phyloP scores from a whole-genome alignment of 1,139 yeast species.

The Suhomyces anneliseae region DNA sequence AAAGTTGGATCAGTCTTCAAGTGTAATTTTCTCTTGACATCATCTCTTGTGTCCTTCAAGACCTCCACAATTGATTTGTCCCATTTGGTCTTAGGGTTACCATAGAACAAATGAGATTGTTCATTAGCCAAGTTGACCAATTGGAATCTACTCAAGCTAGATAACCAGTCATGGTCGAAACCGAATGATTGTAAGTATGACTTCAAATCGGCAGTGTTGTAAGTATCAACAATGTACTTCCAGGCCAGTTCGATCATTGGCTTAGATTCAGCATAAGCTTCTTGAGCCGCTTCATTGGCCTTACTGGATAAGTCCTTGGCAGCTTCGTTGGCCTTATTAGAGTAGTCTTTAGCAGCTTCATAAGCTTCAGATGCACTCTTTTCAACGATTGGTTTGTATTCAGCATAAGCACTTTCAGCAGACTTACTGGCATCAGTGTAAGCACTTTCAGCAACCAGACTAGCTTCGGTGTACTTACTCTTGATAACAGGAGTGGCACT shows the following conservation, averaged over 20 bases:
- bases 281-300: constrained; percentile 7
- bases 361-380: constrained; percentile 1
- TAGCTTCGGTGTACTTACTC: constrained; percentile 6
- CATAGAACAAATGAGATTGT: constrained; percentile 27
- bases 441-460: constrained; percentile 8
- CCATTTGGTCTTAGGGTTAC: constrained; percentile 21
- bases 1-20: constrained; percentile 15
- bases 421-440: constrained; percentile 7
- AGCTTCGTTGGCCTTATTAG: constrained; percentile 5
- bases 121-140: constrained; percentile 47
- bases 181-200: constrained; percentile 57
- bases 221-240: constrained; percentile 26
- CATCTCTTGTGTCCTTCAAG: constrained; percentile 18
- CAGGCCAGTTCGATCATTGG: constrained; percentile 13
- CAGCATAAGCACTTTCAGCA: constrained; percentile 9
- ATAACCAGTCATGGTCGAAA: constrained; percentile 31
- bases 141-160: constrained; percentile 43
- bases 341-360: constrained; percentile 1
- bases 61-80: constrained; percentile 25
- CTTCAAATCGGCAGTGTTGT: constrained; percentile 56
- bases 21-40: constrained; percentile 16
- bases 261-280: constrained; percentile 13
- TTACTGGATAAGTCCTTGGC: constrained; percentile 3
- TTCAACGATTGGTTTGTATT: constrained; percentile 8
- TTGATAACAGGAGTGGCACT: constrained; percentile 6